phyloP scores from a whole-genome alignment of 2,329 filamentous ascomycete species.

The Colletotrichum chrysophilum region DNA sequence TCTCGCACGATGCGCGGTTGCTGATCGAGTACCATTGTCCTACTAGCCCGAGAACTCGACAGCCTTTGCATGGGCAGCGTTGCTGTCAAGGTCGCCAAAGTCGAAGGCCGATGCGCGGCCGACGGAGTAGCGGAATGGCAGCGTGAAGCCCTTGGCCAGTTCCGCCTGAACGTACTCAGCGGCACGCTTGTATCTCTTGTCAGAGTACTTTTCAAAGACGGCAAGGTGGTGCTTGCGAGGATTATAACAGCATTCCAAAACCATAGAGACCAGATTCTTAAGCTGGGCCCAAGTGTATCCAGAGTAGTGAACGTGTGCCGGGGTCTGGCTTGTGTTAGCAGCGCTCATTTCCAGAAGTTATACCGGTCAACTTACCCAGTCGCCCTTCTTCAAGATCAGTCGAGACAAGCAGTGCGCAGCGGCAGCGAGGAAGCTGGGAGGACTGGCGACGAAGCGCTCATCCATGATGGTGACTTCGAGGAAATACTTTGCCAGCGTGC shows the following conservation, averaged over 20 bases:
- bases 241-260: constrained; percentile 87
- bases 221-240: constrained; percentile 83
- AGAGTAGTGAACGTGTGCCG: constrained; percentile 88
- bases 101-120: constrained; percentile 24
- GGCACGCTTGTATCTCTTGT: constrained; percentile 85
- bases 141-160: constrained; percentile 64
- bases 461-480: constrained; percentile 97
- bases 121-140: constrained; percentile 51
- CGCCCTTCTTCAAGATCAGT: constrained; percentile 86
- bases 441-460: constrained; percentile 91
- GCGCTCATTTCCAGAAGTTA: background rate
- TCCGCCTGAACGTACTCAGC: constrained; percentile 81
- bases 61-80: constrained; percentile 6
- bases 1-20: background rate
- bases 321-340: constrained; percentile 63
- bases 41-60: constrained; percentile 21
- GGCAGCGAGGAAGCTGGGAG: constrained; percentile 88
- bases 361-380: constrained; percentile 76
- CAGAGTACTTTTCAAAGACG: constrained; percentile 90
- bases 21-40: constrained; percentile 14
- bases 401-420: constrained; percentile 92
- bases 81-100: constrained; percentile 14
- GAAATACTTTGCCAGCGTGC: constrained; percentile 97
- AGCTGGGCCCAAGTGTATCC: constrained; percentile 90
- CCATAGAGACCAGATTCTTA: constrained; percentile 74